Conservation (phyloP, 1,139 yeast species). For the Yamadazyma blattariae region DNA sequence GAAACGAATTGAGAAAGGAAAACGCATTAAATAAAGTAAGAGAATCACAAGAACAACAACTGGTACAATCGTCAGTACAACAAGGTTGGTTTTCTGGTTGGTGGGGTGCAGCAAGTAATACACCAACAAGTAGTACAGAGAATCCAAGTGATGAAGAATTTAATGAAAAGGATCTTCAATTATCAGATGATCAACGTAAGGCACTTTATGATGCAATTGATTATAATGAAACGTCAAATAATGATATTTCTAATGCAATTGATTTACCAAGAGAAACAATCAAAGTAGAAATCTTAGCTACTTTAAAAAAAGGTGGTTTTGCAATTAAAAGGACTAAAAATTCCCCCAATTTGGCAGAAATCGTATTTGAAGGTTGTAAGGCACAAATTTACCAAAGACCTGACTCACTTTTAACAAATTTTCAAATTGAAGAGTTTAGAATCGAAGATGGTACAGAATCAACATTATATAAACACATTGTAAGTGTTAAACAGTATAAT, state of each 20-base stretch:
- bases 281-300: constrained; percentile 61
- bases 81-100: constrained; percentile 59
- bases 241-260: constrained; percentile 48
- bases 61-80: constrained; percentile 3
- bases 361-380: constrained; percentile 80
- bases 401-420: constrained; percentile 69
- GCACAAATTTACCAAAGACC: constrained; percentile 74
- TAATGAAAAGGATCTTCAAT: constrained; percentile 22
- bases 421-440: constrained; percentile 75
- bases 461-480: constrained; percentile 77
- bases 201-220: constrained; percentile 94
- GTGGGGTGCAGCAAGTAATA: constrained; percentile 41
- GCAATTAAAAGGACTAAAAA: constrained; percentile 47
- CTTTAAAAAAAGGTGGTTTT: constrained; percentile 75
- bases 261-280: constrained; percentile 76
- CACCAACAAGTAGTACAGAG: constrained; percentile 8
- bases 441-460: constrained; percentile 83
- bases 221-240: constrained; percentile 72
- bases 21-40: constrained; percentile 20
- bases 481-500: constrained; percentile 67
- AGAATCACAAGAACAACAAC: constrained; percentile 10
- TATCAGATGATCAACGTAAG: constrained; percentile 64
- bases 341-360: constrained; percentile 59
- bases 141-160: constrained; percentile 6
- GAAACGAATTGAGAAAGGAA: constrained; percentile 61